Base-by-base conservation (phyloP, 2,329 filamentous ascomycete genomes). In the Cordyceps javanica region DNA sequence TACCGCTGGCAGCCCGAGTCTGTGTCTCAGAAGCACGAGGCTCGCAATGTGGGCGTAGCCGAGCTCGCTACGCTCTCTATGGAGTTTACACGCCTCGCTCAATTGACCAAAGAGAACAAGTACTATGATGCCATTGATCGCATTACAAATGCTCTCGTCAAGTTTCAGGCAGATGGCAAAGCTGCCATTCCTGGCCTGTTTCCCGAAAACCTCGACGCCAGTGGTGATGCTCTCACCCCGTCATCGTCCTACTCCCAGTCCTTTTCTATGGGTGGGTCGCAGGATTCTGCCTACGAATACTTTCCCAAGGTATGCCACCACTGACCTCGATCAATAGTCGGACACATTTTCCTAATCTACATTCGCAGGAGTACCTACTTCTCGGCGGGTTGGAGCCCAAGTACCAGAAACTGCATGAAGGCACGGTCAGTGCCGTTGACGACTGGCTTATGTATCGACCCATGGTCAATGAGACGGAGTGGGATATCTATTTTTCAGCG, bases 51-150 rank as follows among this genome's bases (percentile, higher is more conserved):
- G n/a, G 75, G 80, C 64, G 71, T 86, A 32, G 84, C 84, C n/a
- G 90, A 94, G 70, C 70, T 94, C 32, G 92, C 88, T 2, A 90
- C 89, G 11, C 75, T 97, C 61, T 87, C 87, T 9, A 80, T 97
- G 77, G 92, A 97, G 69, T 96, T 97, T 70, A 96, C 91, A 1
- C 83, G 91, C 16, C 79, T 97, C 45, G 89, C 91, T 9, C 92
- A 97, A 71, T 76, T 97, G 61, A 96, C 92, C 0, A 83, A 85
- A 58, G 78, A 93, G 60, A 73, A 87, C 63, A 91, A 87, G 69
- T 97, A 95, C 73, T 97, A 95, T 68, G 92, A 96, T 73, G 91
- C 91, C 16, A 80, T 96, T 60, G 89, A 90, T 50, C 86, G 91
- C 60, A 89, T 97, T 65, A 95, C 90, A 19, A 79, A 96, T 67